phyloP scores from a whole-genome alignment of 2,329 filamentous ascomycete genomes.

The Rutstroemia sydowiana region DNA sequence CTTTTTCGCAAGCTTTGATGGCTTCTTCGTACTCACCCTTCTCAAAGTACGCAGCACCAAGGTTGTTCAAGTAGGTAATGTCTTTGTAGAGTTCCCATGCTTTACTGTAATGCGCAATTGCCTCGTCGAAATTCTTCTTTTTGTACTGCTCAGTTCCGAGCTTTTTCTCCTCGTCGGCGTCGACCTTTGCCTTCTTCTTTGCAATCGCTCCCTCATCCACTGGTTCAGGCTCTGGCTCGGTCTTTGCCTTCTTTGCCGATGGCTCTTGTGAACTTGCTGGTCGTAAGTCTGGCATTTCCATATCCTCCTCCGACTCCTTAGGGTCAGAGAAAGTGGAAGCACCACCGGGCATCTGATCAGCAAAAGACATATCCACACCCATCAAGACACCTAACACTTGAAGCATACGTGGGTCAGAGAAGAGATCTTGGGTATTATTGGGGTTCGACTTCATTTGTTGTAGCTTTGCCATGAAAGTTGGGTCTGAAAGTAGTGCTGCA shows the following conservation, averaged over 20 bases:
- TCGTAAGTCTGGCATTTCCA: constrained; percentile 68
- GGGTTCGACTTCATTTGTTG: constrained; percentile 77
- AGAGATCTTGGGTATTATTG: constrained; percentile 66
- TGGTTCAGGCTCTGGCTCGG: constrained; percentile 50
- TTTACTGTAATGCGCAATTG: constrained; percentile 88
- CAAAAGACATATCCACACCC: constrained; percentile 71
- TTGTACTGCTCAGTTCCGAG: constrained; percentile 94
- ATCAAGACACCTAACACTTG: constrained; percentile 90
- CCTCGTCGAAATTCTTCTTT: constrained; percentile 93
- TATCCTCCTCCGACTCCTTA: constrained; percentile 58
- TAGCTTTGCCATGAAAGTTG: constrained; percentile 84
- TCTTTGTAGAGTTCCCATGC: constrained; percentile 95
- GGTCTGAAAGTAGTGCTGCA: constrained; percentile 68
- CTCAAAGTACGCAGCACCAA: constrained; percentile 89
- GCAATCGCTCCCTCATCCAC: constrained; percentile 77
- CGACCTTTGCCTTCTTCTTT: constrained; percentile 85
- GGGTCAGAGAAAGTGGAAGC: not conserved
- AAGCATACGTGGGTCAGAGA: constrained; percentile 85
- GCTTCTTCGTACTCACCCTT: constrained; percentile 88
- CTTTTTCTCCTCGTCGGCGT: constrained; percentile 90
- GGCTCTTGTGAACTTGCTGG: constrained; percentile 32
- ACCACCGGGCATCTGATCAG: constrained; percentile 1
- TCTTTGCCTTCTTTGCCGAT: constrained; percentile 44
- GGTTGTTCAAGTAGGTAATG: constrained; percentile 95
- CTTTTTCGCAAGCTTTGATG: constrained; percentile 80